Conservation (phyloP, 2,329 filamentous ascomycete species). For the Conoideocrella luteorostrata region DNA sequence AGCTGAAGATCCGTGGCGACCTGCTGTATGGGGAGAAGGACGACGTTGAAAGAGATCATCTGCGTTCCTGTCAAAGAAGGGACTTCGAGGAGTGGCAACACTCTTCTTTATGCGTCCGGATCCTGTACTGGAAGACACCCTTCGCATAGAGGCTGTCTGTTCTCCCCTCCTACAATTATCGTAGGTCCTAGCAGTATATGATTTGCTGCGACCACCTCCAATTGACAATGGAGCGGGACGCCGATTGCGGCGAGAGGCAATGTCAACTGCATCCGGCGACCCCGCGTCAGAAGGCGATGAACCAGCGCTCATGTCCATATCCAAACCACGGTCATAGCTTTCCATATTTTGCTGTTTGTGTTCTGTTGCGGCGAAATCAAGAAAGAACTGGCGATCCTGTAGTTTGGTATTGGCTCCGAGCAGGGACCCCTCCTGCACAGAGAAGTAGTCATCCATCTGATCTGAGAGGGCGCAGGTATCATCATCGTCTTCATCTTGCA, state of each 20-base stretch:
- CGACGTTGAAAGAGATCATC: slow-evolving; percentile 38
- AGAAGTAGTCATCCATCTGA: slow-evolving; percentile 14
- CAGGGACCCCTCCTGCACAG: slow-evolving; percentile 10
- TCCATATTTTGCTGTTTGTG: slow-evolving; percentile 1
- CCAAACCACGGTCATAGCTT: slow-evolving; percentile 1
- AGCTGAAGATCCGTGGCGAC: slow-evolving; percentile 34
- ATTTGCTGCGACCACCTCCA: slow-evolving; percentile 36
- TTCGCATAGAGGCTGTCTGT: slow-evolving; percentile 42
- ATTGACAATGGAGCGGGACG: slow-evolving; percentile 40
- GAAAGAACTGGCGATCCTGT: slow-evolving; percentile 5
- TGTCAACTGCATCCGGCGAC: slow-evolving; percentile 45
- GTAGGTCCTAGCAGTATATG: slow-evolving; percentile 38
- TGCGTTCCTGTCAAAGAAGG: slow-evolving; percentile 37
- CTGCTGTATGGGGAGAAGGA: slow-evolving; percentile 34
- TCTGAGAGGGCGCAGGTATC: slow-evolving; percentile 10
- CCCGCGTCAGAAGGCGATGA: slow-evolving; percentile 28
- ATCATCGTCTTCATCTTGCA: slow-evolving; percentile 11
- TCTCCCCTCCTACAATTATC: slow-evolving; percentile 41
- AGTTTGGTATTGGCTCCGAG: slow-evolving; percentile 8
- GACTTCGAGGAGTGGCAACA: slow-evolving; percentile 26
- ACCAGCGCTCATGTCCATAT: slow-evolving; percentile 1
- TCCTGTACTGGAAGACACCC: slow-evolving; percentile 47
- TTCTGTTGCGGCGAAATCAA: neutral
- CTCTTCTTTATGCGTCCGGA: slow-evolving; percentile 27
- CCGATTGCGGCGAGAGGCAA: slow-evolving; percentile 46